Conservation (phyloP, 306 rosid species). For the Cotoneaster glaucophyllus region DNA sequence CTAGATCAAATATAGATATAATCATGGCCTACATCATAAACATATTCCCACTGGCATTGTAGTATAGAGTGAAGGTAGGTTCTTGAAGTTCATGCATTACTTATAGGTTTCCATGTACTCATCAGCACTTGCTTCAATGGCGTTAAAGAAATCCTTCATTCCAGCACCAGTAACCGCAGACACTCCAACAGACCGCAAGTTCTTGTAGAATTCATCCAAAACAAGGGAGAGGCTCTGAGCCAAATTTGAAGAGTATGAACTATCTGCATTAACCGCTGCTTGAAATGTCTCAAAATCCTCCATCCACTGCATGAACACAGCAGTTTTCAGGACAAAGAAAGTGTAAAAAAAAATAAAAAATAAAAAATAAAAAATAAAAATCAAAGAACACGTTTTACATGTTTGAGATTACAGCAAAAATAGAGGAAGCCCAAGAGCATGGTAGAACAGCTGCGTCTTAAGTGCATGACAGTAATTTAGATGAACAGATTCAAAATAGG, state of each 20-base stretch:
- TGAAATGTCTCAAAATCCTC: slow-evolving; percentile 83
- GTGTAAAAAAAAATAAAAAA: too few species aligned
- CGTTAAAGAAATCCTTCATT: slow-evolving; percentile 65
- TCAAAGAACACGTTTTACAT: too few species aligned
- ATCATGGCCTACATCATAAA: background rate
- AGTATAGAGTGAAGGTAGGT: background rate
- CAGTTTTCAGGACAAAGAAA: slow-evolving; percentile 5
- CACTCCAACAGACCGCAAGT: slow-evolving; percentile 73
- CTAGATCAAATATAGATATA: background rate
- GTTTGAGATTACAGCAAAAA: background rate
- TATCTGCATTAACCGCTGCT: slow-evolving; percentile 54
- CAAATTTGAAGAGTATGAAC: slow-evolving; percentile 51
- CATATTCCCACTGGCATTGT: background rate
- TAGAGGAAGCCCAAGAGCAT: background rate
- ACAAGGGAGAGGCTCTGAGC: slow-evolving; percentile 73
- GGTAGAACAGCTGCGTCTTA: too few species aligned
- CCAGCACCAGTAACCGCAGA: slow-evolving; percentile 78
- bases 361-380: too few species aligned
- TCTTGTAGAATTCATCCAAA: slow-evolving; percentile 80
- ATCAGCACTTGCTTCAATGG: slow-evolving; percentile 65
- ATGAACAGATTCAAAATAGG: background rate
- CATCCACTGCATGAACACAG: slow-evolving; percentile 63
- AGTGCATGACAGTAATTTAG: too few species aligned
- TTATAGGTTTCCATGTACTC: slow-evolving; percentile 74
- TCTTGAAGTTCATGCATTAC: slow-evolving; percentile 29